These are phyloP conservation scores for Silene uniflora DNA, from an alignment of 148 eudicot genomes.

Conservation along the genomic window DNA sequence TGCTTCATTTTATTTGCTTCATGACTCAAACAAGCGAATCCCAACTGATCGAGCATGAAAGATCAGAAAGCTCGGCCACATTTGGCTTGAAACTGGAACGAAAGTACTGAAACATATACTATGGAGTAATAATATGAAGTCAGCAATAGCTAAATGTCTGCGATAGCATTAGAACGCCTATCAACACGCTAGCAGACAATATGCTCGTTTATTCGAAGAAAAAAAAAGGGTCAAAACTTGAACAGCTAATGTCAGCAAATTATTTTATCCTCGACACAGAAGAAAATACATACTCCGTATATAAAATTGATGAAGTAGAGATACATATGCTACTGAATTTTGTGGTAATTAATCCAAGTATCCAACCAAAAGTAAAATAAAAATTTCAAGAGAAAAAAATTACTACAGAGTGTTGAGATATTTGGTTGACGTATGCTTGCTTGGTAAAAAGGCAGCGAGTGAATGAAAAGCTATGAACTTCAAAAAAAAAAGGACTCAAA, in stretches of 20 bases:
- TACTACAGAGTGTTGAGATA: background rate
- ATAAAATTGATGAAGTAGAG: too few relatives aligned
- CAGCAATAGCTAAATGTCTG: background rate
- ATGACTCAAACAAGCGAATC: too few relatives aligned
- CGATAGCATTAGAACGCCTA: background rate
- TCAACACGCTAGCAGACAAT: background rate
- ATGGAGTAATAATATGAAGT: too few relatives aligned
- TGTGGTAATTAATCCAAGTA: background rate
- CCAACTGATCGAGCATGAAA: background rate
- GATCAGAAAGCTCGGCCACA: background rate
- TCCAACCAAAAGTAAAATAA: background rate
- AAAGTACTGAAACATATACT: background rate
- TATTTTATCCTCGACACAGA: too few relatives aligned
- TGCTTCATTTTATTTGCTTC: too few relatives aligned
- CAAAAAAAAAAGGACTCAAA: background rate
- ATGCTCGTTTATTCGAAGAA: background rate
- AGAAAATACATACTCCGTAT: too few relatives aligned
- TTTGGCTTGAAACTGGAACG: background rate
- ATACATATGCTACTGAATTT: too few relatives aligned
- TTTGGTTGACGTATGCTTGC: background rate
- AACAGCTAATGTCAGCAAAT: too few relatives aligned
- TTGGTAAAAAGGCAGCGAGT: background rate
- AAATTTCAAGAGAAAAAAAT: too few relatives aligned
- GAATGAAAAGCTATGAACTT: background rate
- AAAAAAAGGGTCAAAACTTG: too few relatives aligned